These are phyloP conservation scores for Trichomonas vaginalis DNA, from an alignment of 208 protist genomes.

Conservation along the genomic window DNA sequence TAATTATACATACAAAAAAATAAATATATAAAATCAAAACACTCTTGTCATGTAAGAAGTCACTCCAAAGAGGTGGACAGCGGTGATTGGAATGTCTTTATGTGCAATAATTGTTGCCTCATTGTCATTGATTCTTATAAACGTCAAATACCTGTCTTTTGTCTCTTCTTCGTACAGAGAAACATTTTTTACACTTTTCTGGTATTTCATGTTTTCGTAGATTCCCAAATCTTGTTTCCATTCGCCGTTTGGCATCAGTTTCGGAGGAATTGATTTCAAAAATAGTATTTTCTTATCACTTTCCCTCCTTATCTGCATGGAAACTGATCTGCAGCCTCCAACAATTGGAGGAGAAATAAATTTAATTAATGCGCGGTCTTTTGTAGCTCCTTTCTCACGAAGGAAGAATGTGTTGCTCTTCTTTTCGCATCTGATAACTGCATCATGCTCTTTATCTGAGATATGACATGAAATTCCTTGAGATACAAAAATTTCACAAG, in stretches of 20 bases:
- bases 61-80: not conserved
- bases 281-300: not conserved
- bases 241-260: not conserved
- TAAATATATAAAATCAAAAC: too few relatives aligned
- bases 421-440: not conserved
- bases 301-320: not conserved
- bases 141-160: not conserved
- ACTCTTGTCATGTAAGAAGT: not conserved
- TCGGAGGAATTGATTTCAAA: not conserved
- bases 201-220: not conserved
- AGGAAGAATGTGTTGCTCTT: not conserved
- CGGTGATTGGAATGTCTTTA: not conserved
- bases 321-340: not conserved
- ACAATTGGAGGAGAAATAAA: not conserved
- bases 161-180: not conserved
- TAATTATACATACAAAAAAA: too few relatives aligned
- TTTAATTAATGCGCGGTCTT: not conserved
- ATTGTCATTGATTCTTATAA: not conserved
- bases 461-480: not conserved
- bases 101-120: not conserved
- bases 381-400: not conserved
- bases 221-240: not conserved
- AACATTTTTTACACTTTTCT: not conserved
- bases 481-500: not conserved
- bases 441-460: not conserved